These are phyloP conservation scores for Raphanus raphanistrum DNA, from an alignment of 345 rosid genomes.

Conservation along the genomic window DNA sequence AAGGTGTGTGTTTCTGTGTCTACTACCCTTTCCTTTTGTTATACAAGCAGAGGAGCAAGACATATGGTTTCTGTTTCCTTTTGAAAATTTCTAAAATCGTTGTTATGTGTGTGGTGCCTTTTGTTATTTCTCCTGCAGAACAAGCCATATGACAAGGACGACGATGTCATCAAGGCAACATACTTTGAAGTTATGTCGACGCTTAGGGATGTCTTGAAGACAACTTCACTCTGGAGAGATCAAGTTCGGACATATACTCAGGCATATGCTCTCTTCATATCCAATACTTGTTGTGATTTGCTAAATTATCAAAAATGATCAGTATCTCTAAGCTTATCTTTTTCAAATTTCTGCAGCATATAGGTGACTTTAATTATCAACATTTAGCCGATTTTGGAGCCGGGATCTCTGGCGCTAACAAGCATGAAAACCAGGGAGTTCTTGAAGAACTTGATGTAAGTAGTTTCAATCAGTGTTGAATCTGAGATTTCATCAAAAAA, in stretches of 20 bases:
- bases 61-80: not conserved
- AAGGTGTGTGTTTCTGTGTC: not conserved
- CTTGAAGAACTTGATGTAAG: slow-evolving; percentile 46
- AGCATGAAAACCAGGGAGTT: slow-evolving; percentile 32
- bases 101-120: not conserved
- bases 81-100: not conserved
- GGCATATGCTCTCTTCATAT: slow-evolving; percentile 43
- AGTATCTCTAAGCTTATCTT: slow-evolving; percentile 12
- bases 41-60: not conserved
- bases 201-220: slow-evolving; percentile 74
- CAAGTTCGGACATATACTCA: slow-evolving; percentile 79
- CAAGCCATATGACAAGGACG: slow-evolving; percentile 74
- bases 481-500: not conserved
- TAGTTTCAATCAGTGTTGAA: not conserved
- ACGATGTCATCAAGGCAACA: slow-evolving; percentile 84
- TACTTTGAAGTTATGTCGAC: slow-evolving; percentile 86
- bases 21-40: not conserved
- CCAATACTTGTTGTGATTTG: not conserved
- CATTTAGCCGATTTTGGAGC: slow-evolving; percentile 94
- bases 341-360: slow-evolving; percentile 52
- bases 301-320: not conserved
- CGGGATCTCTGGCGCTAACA: slow-evolving; percentile 64
- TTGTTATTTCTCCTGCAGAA: slow-evolving; percentile 47
- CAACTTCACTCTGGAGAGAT: slow-evolving; percentile 88
- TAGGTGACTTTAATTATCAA: slow-evolving; percentile 76